A percentile compares a stretch with the other conserved stretches of the same genome.
Conservation (phyloP, 805 yeast genomes). For the Priceomyces haplophilus region DNA sequence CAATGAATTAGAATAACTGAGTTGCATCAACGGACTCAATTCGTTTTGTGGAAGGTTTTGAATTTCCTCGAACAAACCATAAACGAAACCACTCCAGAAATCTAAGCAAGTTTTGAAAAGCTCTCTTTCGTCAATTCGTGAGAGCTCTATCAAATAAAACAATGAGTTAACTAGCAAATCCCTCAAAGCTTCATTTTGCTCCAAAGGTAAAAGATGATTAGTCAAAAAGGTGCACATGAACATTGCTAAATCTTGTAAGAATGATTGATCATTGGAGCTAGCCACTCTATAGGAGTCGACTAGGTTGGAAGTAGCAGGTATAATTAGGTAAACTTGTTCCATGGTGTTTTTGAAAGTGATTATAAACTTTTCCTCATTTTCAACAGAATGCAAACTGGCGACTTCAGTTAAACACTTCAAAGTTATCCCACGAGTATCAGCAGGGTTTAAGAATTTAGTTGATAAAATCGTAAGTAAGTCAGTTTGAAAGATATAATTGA, state of each 20-base stretch:
- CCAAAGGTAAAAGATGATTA: slow-evolving; percentile 66
- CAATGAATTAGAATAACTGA: slow-evolving; percentile 41
- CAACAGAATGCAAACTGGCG: slow-evolving; percentile 60
- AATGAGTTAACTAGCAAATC: slow-evolving; percentile 70
- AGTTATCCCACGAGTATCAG: slow-evolving; percentile 78
- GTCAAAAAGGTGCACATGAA: slow-evolving; percentile 81
- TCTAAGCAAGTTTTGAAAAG: slow-evolving; percentile 92
- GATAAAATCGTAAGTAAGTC: slow-evolving; percentile 70
- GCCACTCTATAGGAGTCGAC: slow-evolving; percentile 71
- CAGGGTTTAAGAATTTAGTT: slow-evolving; percentile 70
- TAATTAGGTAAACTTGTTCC: slow-evolving; percentile 62
- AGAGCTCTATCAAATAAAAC: slow-evolving; percentile 75
- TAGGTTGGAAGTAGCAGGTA: slow-evolving; percentile 74
- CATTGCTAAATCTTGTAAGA: slow-evolving; percentile 92
- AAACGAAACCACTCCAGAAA: slow-evolving; percentile 89
- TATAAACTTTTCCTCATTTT: slow-evolving; percentile 54
- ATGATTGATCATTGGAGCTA: slow-evolving; percentile 82
- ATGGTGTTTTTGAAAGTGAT: slow-evolving; percentile 69
- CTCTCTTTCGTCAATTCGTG: slow-evolving; percentile 93
- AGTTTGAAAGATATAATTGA: slow-evolving; percentile 86
- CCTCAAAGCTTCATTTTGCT: slow-evolving; percentile 52
- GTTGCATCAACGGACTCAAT: slow-evolving; percentile 72
- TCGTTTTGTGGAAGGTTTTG: slow-evolving; percentile 74
- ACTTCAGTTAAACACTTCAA: slow-evolving; percentile 93
- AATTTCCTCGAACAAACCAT: slow-evolving; percentile 77